phyloP scores from a whole-genome alignment of 2,329 filamentous ascomycete genomes.

The Chrysosporium queenslandicum region DNA sequence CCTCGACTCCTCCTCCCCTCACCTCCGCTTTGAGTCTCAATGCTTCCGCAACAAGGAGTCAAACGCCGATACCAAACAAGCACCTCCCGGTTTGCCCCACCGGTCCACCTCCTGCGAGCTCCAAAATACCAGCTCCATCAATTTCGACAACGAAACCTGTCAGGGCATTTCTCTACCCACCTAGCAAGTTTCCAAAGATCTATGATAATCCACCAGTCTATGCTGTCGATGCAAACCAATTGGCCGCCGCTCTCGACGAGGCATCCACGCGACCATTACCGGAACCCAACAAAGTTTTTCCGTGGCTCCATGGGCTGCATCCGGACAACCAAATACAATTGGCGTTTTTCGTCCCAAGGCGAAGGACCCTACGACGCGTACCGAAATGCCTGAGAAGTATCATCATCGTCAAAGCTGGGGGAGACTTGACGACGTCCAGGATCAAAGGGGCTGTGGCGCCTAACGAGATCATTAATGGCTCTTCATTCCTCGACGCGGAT shows the following conservation, averaged over 20 bases:
- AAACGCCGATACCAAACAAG: constrained; percentile 69
- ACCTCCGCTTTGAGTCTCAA: constrained; percentile 49
- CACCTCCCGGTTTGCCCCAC: constrained; percentile 84
- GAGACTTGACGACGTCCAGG: constrained; percentile 61
- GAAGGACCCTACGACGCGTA: constrained; percentile 57
- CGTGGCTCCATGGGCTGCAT: constrained; percentile 91
- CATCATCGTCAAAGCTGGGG: constrained; percentile 79
- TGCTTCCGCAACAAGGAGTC: constrained; percentile 42
- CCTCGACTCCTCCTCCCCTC: constrained; percentile 42
- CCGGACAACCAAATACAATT: constrained; percentile 80
- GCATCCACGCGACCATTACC: constrained; percentile 70
- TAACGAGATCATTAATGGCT: constrained; percentile 60
- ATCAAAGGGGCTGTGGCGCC: constrained; percentile 80
- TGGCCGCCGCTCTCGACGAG: constrained; percentile 66
- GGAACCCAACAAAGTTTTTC: constrained; percentile 76
- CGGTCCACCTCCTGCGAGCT: constrained; percentile 48
- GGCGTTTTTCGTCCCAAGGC: constrained; percentile 74
- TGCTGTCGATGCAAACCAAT: constrained; percentile 56
- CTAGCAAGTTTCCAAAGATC: constrained; percentile 51
- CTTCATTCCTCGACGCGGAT: constrained; percentile 71
- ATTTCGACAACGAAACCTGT: constrained; percentile 47
- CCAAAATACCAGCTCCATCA: constrained; percentile 46
- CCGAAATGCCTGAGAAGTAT: constrained; percentile 71
- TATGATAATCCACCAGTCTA: constrained; percentile 55
- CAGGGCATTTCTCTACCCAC: constrained; percentile 60